These are phyloP conservation scores for Beauveria scarabaeidicola DNA, from an alignment of 2,329 filamentous ascomycete genomes.

Conservation along the genomic window DNA sequence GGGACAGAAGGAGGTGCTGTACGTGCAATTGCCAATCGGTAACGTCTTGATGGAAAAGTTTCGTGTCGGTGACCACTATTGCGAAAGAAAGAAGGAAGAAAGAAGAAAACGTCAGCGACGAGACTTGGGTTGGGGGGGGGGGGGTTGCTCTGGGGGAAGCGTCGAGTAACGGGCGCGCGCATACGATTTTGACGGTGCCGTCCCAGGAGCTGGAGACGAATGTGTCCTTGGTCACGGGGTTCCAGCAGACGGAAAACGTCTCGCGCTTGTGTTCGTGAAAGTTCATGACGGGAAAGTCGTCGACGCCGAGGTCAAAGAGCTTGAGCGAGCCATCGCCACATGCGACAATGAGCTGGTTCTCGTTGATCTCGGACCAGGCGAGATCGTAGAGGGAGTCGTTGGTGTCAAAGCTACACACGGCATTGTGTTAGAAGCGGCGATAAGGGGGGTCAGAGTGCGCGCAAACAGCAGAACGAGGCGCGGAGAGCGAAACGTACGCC, in stretches of 20 bases:
- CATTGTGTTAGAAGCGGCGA: background rate
- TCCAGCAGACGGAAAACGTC: slow-evolving; percentile 90
- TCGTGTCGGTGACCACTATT: slow-evolving; percentile 73
- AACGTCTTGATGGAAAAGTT: slow-evolving; percentile 71
- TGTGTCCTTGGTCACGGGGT: slow-evolving; percentile 78
- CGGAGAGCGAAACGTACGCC: slow-evolving; percentile 43
- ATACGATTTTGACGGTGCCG: slow-evolving; percentile 80
- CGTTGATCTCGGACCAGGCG: slow-evolving; percentile 91
- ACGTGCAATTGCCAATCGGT: slow-evolving; percentile 88
- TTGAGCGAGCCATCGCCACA: slow-evolving; percentile 93
- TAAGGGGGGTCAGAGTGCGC: too few relatives aligned
- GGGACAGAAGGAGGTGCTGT: slow-evolving; percentile 84
- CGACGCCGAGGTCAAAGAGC: slow-evolving; percentile 76
- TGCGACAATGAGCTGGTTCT: slow-evolving; percentile 83
- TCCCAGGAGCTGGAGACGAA: slow-evolving; percentile 95
- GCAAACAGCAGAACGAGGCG: background rate
- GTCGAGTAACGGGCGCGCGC: slow-evolving; percentile 15
- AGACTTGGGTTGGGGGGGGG: background rate
- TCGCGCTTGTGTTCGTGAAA: slow-evolving; percentile 93
- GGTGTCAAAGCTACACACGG: slow-evolving; percentile 67
- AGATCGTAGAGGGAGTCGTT: slow-evolving; percentile 95
- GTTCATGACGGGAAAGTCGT: slow-evolving; percentile 79
- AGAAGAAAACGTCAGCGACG: background rate
- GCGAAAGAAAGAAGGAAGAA: background rate
- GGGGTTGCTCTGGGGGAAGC: background rate